These are phyloP conservation scores for Pyricularia pennisetigena DNA, from an alignment of 2,329 filamentous ascomycete genomes.

Conservation along the genomic window DNA sequence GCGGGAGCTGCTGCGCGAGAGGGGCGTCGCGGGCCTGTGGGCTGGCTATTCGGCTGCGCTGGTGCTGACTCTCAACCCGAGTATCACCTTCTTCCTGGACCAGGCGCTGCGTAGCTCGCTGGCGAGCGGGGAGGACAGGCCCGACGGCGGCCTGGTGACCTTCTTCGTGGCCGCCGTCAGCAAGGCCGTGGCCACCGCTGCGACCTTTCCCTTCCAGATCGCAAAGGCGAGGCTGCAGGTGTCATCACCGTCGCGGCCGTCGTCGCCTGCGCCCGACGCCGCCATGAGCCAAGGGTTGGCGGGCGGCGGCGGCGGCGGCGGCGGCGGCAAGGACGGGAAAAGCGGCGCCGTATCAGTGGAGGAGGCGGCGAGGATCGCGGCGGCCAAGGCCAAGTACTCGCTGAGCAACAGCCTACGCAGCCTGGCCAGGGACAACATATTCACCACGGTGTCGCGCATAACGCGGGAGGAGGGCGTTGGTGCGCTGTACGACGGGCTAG, in stretches of 20 bases:
- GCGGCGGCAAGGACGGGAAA: neutral
- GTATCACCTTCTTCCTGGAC: conserved; percentile 77
- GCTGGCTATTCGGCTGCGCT: conserved; percentile 76
- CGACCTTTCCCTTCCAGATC: conserved; percentile 80
- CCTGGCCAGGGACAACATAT: conserved; percentile 39
- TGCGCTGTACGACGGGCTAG: conserved; percentile 67
- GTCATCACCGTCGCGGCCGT: conserved; percentile 18
- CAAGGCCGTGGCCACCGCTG: conserved; percentile 64
- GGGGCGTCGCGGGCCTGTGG: conserved; percentile 72
- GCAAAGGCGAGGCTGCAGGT: conserved; percentile 75
- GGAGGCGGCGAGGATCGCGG: conserved; percentile 18
- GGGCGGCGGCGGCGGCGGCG: neutral
- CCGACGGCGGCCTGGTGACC: conserved; percentile 14
- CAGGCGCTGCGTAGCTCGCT: conserved; percentile 35
- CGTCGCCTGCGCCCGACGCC: conserved; percentile 14
- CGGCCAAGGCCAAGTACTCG: conserved; percentile 13
- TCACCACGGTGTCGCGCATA: conserved; percentile 51
- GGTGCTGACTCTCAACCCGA: conserved; percentile 75
- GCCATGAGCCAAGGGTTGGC: neutral
- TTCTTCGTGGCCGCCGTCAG: conserved; percentile 59
- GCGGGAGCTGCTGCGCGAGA: conserved; percentile 53
- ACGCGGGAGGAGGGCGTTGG: conserved; percentile 53
- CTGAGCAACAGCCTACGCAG: conserved; percentile 13
- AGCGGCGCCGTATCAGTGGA: neutral
- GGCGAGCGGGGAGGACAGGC: neutral